phyloP scores from a whole-genome alignment of 2,329 filamentous ascomycete species.

The Xylariaceae sp. region DNA sequence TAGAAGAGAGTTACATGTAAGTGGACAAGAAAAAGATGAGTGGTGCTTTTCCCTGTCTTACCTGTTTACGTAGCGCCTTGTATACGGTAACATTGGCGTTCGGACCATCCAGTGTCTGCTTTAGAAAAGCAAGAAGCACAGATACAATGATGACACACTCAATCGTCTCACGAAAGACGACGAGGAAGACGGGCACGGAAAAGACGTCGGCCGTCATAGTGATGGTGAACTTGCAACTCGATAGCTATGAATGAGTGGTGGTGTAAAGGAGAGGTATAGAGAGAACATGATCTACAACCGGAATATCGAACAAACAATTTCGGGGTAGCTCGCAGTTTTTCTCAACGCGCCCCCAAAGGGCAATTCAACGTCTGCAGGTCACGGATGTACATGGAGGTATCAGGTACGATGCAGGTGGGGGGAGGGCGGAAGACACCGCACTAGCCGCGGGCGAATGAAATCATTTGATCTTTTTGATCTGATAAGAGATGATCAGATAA shows the following conservation, averaged over 20 bases:
- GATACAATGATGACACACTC: conserved; percentile 84
- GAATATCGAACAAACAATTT: no score
- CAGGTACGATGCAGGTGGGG: no score
- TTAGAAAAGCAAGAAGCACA: conserved; percentile 79
- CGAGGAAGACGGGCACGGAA: conserved; percentile 64
- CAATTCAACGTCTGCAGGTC: no score
- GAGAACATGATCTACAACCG: no score
- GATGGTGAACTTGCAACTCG: no score
- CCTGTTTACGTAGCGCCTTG: conserved; percentile 65
- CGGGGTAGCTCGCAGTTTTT: no score
- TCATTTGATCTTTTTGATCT: conserved; percentile 18
- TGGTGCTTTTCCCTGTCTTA: conserved; percentile 21
- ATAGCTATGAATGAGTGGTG: no score
- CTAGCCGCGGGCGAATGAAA: background rate
- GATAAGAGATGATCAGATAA: conserved; percentile 15
- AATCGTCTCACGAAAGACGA: conserved; percentile 80
- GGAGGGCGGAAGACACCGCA: background rate
- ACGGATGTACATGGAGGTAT: no score
- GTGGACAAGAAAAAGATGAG: conserved; percentile 11
- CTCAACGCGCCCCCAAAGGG: no score
- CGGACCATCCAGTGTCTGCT: conserved; percentile 68
- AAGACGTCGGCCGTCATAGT: conserved; percentile 28
- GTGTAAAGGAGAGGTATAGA: no score
- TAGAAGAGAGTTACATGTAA: conserved; percentile 24
- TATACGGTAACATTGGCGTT: conserved; percentile 58